Evolutionary conservation across 2,329 filamentous ascomycete species (phyloP), one percentile per base, ranked within the genome.

Genomic region (Lecanicillium sp.): DNA sequence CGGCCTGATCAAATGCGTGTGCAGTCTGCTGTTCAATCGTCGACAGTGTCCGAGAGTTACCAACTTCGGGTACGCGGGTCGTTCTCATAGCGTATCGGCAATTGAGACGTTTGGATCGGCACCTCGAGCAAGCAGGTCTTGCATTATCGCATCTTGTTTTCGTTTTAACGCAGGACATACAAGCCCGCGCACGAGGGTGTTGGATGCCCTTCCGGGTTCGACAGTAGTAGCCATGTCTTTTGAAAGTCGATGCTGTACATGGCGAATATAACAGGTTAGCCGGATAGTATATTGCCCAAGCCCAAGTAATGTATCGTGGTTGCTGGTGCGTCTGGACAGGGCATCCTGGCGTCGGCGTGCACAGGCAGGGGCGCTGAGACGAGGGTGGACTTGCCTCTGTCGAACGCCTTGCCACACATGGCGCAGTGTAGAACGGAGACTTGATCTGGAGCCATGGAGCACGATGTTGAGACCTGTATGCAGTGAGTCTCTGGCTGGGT

Each of bases 181-280:
- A 46, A 3, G 44, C 5, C 2, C 35, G 24, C 3, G 19, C 20
- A 2, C 44, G 35, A 21, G 35, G 17, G 1, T 14, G 23, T 10
- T 4, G 23, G 26, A 11, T 26, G 35, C 44, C 35, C 5, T 30
- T 24, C 3, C 44, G 44, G 17, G 33, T 27, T 2, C 44, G 33
- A 17, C 44, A 46, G 27, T 46, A 46, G 14, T 46, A 46, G 24
- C 35, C 35, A 24, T 46, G 44, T 5, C 44, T 17, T 17, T 46
- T 46, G 15, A 37, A 23, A 20, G 43, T 45, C n/a, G 43, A 38
- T 19, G 3, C 43, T 45, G 30, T 26, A 23, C n/a, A n/a, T n/a
- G n/a, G n/a, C n/a, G n/a, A n/a, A n/a, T n/a, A n/a, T n/a, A n/a
- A n/a, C n/a, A n/a, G n/a, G n/a, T n/a, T n/a, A n/a, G n/a, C n/a